Percentiles rank a stretch among this genome's conserved stretches.
These are phyloP conservation scores for Arthonia radiata DNA, from an alignment of 495 filamentous ascomycete genomes.

Conservation along the genomic window DNA sequence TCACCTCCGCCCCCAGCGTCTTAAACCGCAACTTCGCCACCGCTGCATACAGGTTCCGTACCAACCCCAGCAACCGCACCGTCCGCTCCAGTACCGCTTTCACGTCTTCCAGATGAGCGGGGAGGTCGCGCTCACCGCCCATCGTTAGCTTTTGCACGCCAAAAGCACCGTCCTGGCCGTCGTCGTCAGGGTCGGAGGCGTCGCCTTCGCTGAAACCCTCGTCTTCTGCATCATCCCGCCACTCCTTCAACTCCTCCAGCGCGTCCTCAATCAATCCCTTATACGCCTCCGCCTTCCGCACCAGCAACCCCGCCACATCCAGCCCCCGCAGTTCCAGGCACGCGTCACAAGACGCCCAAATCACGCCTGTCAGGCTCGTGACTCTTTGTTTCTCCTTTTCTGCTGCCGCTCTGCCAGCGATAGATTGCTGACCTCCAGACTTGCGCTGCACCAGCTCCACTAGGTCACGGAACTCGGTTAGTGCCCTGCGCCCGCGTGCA, in stretches of 20 bases:
- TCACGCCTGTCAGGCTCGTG: constrained; percentile 20
- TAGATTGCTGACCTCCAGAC: not conserved
- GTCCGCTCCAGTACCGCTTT: constrained; percentile 29
- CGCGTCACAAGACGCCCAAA: constrained; percentile 53
- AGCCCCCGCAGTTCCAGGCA: constrained; percentile 32
- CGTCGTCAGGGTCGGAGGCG: too few species aligned
- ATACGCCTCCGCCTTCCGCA: constrained; percentile 36
- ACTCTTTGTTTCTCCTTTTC: constrained; percentile 13
- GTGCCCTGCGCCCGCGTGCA: constrained; percentile 11
- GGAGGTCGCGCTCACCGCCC: too few species aligned
- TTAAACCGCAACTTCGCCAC: constrained; percentile 34
- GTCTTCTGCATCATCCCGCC: constrained; percentile 30
- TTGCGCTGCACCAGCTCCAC: constrained; percentile 11
- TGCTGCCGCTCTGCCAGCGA: too few species aligned
- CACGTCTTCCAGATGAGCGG: too few species aligned
- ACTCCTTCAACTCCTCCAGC: constrained; percentile 60
- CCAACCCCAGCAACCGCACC: constrained; percentile 27
- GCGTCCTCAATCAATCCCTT: constrained; percentile 54
- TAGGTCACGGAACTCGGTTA: constrained; percentile 18
- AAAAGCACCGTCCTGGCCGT: too few species aligned
- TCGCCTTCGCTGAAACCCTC: too few species aligned
- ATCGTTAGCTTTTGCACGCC: too few species aligned
- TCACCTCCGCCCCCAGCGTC: constrained; percentile 11
- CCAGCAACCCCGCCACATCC: constrained; percentile 37
- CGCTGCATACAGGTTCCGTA: too few species aligned